These are phyloP conservation scores for Debaryomyces subglobosus DNA, from an alignment of 1,139 yeast species.

Conservation along the genomic window DNA sequence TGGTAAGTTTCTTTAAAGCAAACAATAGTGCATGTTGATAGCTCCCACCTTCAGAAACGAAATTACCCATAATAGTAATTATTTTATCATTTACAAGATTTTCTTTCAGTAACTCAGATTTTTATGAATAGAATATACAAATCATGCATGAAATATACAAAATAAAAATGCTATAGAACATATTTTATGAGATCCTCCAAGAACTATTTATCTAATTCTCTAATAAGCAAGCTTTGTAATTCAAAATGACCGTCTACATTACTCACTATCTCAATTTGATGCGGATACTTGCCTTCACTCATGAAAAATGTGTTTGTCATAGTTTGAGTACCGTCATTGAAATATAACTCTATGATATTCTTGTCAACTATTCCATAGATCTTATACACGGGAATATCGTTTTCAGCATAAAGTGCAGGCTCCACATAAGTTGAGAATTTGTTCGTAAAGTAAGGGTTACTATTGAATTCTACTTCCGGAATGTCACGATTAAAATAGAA, in stretches of 20 bases:
- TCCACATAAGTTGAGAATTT: conserved; percentile 16
- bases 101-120: not conserved
- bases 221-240: not conserved
- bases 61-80: no score
- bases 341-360: conserved; percentile 27
- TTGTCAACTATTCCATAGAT: conserved; percentile 29
- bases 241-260: not conserved
- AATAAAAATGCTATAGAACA: no score
- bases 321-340: conserved; percentile 24
- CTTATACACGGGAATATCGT: conserved; percentile 15
- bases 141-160: not conserved
- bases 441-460: conserved; percentile 18
- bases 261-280: conserved; percentile 6
- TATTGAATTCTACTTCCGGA: conserved; percentile 10
- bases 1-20: not conserved
- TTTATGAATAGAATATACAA: no score
- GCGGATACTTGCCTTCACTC: conserved; percentile 12
- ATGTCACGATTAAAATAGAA: conserved; percentile 18
- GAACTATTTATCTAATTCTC: conserved; percentile 4
- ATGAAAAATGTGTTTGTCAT: conserved; percentile 14
- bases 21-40: not conserved
- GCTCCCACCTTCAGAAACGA: not conserved
- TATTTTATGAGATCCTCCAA: not conserved
- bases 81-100: no score
- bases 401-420: conserved; percentile 10